Evolutionary conservation across 306 rosid genomes (phyloP).

Genomic region (Pyrus bretschneideri): DNA sequence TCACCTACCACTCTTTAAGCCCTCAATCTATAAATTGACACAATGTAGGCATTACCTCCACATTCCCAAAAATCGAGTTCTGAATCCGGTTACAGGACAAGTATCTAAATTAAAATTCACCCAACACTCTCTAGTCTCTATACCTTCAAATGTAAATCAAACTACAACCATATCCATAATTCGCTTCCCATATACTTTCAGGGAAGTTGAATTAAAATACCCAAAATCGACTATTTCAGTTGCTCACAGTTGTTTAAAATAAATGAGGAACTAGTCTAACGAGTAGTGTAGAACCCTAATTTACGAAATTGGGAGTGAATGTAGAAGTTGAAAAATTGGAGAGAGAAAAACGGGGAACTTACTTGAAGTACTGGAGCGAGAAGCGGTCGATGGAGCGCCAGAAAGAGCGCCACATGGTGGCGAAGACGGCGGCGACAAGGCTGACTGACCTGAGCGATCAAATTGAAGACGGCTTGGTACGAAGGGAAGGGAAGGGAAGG

Average conservation of each 20-base stretch:
- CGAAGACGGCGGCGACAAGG: not conserved
- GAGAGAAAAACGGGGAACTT: slow-evolving; percentile 6
- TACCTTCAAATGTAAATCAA: not conserved
- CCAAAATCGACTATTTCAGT: not conserved
- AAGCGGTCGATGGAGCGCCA: slow-evolving; percentile 86
- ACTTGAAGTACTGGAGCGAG: slow-evolving; percentile 70
- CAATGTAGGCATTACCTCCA: not conserved
- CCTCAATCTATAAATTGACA: not conserved
- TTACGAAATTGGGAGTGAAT: not conserved
- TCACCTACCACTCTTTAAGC: not conserved
- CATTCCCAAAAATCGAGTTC: not conserved
- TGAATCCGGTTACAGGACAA: not conserved
- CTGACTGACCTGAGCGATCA: not conserved
- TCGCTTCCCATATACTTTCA: not conserved
- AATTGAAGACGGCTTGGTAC: not conserved
- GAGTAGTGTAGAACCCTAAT: not conserved
- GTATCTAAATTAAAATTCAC: not conserved
- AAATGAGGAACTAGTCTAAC: not conserved
- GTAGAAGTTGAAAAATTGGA: not conserved
- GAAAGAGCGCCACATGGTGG: slow-evolving; percentile 58
- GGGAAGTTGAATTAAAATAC: not conserved
- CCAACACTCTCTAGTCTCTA: not conserved
- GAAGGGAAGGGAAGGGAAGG: not conserved
- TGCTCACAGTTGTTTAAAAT: no score
- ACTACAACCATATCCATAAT: not conserved